Base-by-base conservation (phyloP, 192 early-diverging fungal species). In the Coemansia sp. region DNA sequence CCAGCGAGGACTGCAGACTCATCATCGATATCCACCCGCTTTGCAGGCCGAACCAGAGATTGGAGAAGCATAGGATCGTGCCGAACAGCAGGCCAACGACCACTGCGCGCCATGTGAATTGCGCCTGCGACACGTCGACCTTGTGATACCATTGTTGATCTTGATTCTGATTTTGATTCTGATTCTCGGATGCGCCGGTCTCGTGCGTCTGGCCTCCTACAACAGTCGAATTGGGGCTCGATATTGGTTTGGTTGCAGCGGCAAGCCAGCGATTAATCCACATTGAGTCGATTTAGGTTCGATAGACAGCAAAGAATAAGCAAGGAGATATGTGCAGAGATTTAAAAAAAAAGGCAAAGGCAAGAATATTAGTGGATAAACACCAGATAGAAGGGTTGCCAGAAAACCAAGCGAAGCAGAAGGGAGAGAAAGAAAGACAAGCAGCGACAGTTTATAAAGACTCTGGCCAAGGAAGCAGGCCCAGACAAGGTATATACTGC, bases 31-130 rank as follows among this genome's bases (percentile, higher is more conserved):
- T 87, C 88, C 89, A 92, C 0, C 88, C 88, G 42, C 86, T 89
- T 64, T 90, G 93, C 28, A 95, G 76, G 1, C 93, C 93, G 65
- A 93, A 90, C 72, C 92, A 95, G 78, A 93, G 86, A 72, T 95
- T 95, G 35, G 92, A 93, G 55, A 93, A 93, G 36, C 88, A 88
- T 46, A 91, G 61, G 13, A 91, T 56, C 9, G 84, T 77, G n/a
- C 89, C 89, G 51, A 91, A 87, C 18, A 75, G 27, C 25, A 91
- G 74, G 4, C 89, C 89, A 18, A 85, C 87, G 16, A 78, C 34
- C 0, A 89, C 57, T n/a, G 77, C 77, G 5, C 77, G 77, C 72
- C 71, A 74, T 0, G 77, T 80, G 49, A 80, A 80, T 39, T 80
- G 77, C 55, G 72, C 52, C 61, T 74, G 65, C 10, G 70, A 55